Evolutionary conservation across 2,329 filamentous ascomycete species (phyloP).

Genomic region (Cercospora janseana): DNA sequence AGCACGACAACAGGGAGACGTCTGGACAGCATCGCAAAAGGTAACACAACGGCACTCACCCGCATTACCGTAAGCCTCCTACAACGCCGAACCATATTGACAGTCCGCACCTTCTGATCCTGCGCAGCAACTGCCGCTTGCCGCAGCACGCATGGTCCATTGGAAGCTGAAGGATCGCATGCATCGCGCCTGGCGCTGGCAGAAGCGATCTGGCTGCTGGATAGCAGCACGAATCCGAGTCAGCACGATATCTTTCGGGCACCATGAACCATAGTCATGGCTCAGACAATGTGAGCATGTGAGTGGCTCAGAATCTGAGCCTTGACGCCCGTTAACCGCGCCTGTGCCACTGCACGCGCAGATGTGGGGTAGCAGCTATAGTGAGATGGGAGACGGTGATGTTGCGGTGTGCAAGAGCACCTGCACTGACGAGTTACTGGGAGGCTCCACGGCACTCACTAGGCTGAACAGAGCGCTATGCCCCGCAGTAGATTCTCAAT

Average conservation of each 20-base stretch:
- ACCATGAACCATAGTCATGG: background rate
- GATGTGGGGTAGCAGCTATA: slow-evolving; percentile 18
- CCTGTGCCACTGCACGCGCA: slow-evolving; percentile 17
- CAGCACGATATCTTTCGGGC: background rate
- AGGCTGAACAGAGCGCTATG: slow-evolving; percentile 10
- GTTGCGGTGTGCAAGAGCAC: slow-evolving; percentile 25
- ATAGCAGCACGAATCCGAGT: slow-evolving; percentile 11
- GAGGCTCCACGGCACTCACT: slow-evolving; percentile 17
- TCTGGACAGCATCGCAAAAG: background rate
- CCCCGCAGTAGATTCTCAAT: slow-evolving; percentile 17
- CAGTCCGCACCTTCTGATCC: background rate
- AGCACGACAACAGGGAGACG: background rate
- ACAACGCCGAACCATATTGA: slow-evolving; percentile 8
- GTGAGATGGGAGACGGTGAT: slow-evolving; percentile 12
- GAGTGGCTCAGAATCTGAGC: no score
- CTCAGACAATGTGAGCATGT: background rate
- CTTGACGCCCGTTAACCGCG: slow-evolving; percentile 11
- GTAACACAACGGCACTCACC: slow-evolving; percentile 9
- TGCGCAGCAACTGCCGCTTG: background rate
- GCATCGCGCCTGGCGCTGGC: slow-evolving; percentile 13
- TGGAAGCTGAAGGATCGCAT: slow-evolving; percentile 11
- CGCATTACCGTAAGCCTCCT: slow-evolving; percentile 13
- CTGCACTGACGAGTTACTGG: slow-evolving; percentile 14
- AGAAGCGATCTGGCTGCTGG: slow-evolving; percentile 12
- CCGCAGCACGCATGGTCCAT: slow-evolving; percentile 12